Conservation (phyloP, 2,329 filamentous ascomycete species). For the Talaromyces rugulosus region DNA sequence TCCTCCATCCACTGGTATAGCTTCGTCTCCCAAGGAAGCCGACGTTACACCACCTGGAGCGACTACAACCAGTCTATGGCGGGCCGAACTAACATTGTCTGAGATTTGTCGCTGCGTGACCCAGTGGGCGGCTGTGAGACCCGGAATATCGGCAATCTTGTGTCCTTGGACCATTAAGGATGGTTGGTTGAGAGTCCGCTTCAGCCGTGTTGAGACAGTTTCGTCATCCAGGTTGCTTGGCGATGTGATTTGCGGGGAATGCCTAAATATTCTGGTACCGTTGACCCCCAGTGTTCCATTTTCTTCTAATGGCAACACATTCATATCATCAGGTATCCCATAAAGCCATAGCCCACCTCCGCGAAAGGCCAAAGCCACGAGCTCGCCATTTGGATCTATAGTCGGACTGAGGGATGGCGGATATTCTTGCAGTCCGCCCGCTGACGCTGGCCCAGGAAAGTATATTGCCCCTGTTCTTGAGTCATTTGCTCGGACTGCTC, state of each 20-base stretch:
- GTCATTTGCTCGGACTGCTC: conserved; percentile 71
- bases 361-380: conserved; percentile 70
- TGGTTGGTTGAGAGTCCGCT: conserved; percentile 40
- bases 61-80: conserved; percentile 60
- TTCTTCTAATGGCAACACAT: conserved; percentile 40
- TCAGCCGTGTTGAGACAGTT: conserved; percentile 21
- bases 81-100: conserved; percentile 38
- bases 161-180: conserved; percentile 68
- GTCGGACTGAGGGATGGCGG: conserved; percentile 66
- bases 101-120: conserved; percentile 55
- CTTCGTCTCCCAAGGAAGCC: conserved; percentile 63
- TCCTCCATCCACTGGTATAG: conserved; percentile 73
- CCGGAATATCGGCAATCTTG: conserved; percentile 61
- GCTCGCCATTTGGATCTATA: conserved; percentile 63
- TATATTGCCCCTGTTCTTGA: conserved; percentile 72
- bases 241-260: conserved; percentile 18
- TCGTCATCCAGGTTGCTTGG: background rate
- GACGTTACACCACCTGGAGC: conserved; percentile 64
- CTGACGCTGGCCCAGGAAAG: conserved; percentile 63
- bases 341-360: conserved; percentile 73
- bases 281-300: background rate
- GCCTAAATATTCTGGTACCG: background rate
- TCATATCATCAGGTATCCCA: conserved; percentile 69
- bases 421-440: conserved; percentile 50
- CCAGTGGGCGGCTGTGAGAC: conserved; percentile 68